Percentiles rank a stretch among this genome's conserved stretches.
phyloP scores from a whole-genome alignment of 176 grass and related monocot species.

The Dendrocalamus sinicus region DNA sequence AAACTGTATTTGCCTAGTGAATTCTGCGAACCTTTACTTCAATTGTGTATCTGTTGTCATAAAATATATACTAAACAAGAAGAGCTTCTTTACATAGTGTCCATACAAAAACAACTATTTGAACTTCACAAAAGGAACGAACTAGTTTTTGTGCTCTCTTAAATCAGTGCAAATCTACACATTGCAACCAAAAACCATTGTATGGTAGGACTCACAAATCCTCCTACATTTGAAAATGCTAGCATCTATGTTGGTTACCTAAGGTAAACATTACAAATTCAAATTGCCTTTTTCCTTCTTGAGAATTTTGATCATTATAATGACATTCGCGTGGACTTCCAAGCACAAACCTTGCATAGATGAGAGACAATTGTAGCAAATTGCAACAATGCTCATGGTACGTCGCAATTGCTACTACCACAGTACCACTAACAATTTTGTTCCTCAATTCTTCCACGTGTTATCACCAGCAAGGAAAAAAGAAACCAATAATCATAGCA shows the following conservation, averaged over 20 bases:
- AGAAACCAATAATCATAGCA: background rate
- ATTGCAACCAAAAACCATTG: background rate
- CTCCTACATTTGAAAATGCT: constrained; percentile 2
- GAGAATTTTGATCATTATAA: background rate
- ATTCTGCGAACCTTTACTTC: background rate
- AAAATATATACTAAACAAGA: background rate
- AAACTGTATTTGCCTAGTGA: constrained; percentile 2
- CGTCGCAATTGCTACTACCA: background rate
- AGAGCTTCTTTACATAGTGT: too few species aligned
- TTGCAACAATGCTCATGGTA: background rate
- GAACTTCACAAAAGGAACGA: too few species aligned
- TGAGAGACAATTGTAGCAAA: background rate
- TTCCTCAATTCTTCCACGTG: background rate
- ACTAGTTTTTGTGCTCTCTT: background rate
- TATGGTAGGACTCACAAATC: background rate
- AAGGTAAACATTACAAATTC: background rate
- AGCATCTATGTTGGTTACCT: background rate
- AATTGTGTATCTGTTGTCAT: background rate
- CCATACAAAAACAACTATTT: background rate
- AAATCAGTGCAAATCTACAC: background rate
- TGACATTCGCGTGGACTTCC: background rate
- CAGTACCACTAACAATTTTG: background rate
- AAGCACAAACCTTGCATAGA: background rate
- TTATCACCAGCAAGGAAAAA: background rate
- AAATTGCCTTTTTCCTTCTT: background rate